These are phyloP conservation scores for Lactifluus volemus DNA, from an alignment of 768 basidiomycete genomes.

Conservation along the genomic window DNA sequence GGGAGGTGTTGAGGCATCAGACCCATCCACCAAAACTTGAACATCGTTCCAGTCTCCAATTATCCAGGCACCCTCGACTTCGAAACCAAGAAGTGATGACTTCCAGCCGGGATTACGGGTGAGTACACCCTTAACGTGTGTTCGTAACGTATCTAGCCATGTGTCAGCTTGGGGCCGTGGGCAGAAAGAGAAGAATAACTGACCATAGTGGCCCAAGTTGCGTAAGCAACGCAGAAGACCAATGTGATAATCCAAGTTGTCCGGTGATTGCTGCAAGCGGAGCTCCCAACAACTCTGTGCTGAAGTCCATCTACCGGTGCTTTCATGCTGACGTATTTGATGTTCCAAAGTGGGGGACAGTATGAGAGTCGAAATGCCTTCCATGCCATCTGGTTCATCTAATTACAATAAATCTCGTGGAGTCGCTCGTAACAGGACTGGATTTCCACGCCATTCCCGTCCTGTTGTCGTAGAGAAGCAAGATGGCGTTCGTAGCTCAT, in stretches of 20 bases:
- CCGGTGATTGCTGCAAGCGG: conserved; percentile 78
- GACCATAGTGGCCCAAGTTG: conserved; percentile 96
- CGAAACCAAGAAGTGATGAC: conserved; percentile 64
- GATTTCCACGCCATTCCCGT: conserved; percentile 39
- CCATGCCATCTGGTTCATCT: conserved; percentile 99
- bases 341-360: conserved; percentile 87
- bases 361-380: conserved; percentile 86
- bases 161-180: not conserved
- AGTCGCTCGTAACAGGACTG: conserved; percentile 77
- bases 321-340: conserved; percentile 96
- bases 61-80: conserved; percentile 94
- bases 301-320: conserved; percentile 93
- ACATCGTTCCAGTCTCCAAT: conserved; percentile 90
- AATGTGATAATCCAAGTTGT: conserved; percentile 81
- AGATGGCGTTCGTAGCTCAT: conserved; percentile 93
- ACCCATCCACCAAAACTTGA: conserved; percentile 43
- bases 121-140: conserved; percentile 88
- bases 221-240: conserved; percentile 86
- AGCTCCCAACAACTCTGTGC: conserved; percentile 99
- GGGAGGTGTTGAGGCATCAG: conserved; percentile 46
- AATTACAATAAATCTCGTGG: conserved; percentile 95
- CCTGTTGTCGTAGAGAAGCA: conserved; percentile 36
- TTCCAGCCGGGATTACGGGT: conserved; percentile 83
- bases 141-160: conserved; percentile 78
- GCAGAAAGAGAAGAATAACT: conserved; percentile 25